Evolutionary conservation across 1,284 basidiomycete genomes (phyloP), one percentile per base, ranked within the genome.

Genomic region (Ustanciosporium gigantosporum): DNA sequence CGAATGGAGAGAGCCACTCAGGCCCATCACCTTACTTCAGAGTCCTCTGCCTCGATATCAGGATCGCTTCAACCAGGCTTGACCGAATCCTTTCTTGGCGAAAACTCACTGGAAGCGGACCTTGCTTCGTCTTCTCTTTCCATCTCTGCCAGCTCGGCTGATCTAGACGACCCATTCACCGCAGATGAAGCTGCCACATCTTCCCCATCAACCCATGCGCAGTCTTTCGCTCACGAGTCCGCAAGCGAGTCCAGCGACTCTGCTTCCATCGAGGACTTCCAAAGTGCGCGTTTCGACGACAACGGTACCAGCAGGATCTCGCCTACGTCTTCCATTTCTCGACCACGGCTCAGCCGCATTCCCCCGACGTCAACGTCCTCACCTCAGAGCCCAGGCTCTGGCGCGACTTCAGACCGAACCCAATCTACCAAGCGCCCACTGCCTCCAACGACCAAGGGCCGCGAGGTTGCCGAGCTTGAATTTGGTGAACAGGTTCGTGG

Each of bases 381-480:
- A n/a, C 9, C n/a, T 11, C 27, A 29, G n/a, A 9, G 11, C 20
- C 20, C 32, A 15, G 32, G 14, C 11, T 35, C 32, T 9, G 20
- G 32, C 32, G 14, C 20, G 17, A 19, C 32, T 15, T 35, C 32
- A 15, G 17, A 9, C 17, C 14, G 20, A 15, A 35, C 32, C 14
- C 32, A 35, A 19, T 9, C 32, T 8, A 19, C 32, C 9, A 35
- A 13, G 32, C 32, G 32, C 9, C 17, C 17, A 19, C 11, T 19
- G 17, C 17, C 9, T 15, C 14, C 9, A 19, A 8, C 32, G 9
- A 13, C 17, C 14, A 9, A 19, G 11, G 32, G 32, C 17, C 14
- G 32, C 14, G 32, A 66, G 35, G 70, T 74, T 11, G 61, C 65
- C 6, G 69, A 74, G 35, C 65, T 74, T 22, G 71, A 74, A 32